These are phyloP conservation scores for Bidens hawaiensis DNA, from an alignment of 140 eudicot species.

Conservation along the genomic window DNA sequence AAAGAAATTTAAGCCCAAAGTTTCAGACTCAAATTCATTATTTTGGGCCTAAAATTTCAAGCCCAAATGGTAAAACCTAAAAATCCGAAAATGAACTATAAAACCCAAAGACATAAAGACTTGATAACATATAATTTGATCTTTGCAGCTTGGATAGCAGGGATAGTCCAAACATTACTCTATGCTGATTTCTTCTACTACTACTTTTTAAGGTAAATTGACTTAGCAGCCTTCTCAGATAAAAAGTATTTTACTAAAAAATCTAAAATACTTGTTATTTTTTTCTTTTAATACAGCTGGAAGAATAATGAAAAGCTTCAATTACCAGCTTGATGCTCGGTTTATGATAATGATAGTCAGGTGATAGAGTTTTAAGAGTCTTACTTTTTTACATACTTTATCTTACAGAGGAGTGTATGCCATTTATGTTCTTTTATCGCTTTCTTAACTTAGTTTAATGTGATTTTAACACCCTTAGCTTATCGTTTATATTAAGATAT, in stretches of 20 bases:
- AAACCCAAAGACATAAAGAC: no score
- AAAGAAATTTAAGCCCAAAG: no score
- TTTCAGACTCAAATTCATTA: no score
- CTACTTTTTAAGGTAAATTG: constrained; percentile 84
- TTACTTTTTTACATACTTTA: constrained; percentile 24
- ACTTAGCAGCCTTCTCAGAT: neutral
- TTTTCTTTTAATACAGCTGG: constrained; percentile 59
- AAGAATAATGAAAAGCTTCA: constrained; percentile 90
- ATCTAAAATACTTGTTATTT: constrained; percentile 9
- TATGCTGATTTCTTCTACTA: constrained; percentile 98
- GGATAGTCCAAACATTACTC: constrained; percentile 83
- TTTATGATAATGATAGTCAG: constrained; percentile 31
- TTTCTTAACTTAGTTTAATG: constrained; percentile 24
- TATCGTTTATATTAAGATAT: constrained; percentile 22
- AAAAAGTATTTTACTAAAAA: neutral
- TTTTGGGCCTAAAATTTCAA: no score
- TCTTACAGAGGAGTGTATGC: constrained; percentile 20
- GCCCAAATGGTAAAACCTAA: no score
- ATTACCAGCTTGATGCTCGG: constrained; percentile 70
- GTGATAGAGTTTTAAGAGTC: constrained; percentile 32
- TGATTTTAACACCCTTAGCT: constrained; percentile 12
- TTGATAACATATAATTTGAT: constrained; percentile 8
- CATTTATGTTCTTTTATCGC: constrained; percentile 9
- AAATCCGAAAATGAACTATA: no score
- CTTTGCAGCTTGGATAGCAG: constrained; percentile 93